A percentile compares a stretch with the other conserved stretches of the same genome.
phyloP scores from a whole-genome alignment of 106 monocot genomes.

The Hemerocallis citrina region DNA sequence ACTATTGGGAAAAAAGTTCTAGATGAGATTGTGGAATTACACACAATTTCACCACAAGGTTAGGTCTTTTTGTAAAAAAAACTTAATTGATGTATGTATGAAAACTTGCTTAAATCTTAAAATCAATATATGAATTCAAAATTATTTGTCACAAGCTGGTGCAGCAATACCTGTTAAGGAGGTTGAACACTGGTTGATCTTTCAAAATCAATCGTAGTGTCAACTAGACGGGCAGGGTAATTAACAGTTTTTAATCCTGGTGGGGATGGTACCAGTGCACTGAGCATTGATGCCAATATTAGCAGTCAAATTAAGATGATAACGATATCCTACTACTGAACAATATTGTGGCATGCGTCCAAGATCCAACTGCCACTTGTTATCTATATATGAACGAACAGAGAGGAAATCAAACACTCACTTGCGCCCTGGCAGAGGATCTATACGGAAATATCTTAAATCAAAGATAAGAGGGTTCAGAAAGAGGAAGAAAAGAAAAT shows the following conservation, averaged over 20 bases:
- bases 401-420: constrained; percentile 28
- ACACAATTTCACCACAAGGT: no score
- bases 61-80: no score
- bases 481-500: neutral
- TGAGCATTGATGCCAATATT: constrained; percentile 29
- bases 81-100: no score
- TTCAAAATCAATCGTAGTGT: constrained; percentile 88
- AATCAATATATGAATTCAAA: neutral
- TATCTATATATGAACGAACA: neutral
- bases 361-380: neutral
- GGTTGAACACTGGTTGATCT: constrained; percentile 82
- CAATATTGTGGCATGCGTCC: constrained; percentile 1
- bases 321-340: neutral
- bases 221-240: constrained; percentile 92
- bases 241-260: constrained; percentile 70
- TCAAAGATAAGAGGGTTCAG: neutral
- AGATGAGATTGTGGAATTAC: no score
- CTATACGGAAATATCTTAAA: constrained; percentile 89
- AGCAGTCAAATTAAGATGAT: constrained; percentile 7
- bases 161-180: constrained; percentile 55
- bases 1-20: no score
- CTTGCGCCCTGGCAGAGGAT: constrained; percentile 96
- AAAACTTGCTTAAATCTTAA: no score
- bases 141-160: neutral
- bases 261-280: constrained; percentile 74